These are phyloP conservation scores for Penicillium frequentans DNA, from an alignment of 2,329 filamentous ascomycete species.

Conservation along the genomic window DNA sequence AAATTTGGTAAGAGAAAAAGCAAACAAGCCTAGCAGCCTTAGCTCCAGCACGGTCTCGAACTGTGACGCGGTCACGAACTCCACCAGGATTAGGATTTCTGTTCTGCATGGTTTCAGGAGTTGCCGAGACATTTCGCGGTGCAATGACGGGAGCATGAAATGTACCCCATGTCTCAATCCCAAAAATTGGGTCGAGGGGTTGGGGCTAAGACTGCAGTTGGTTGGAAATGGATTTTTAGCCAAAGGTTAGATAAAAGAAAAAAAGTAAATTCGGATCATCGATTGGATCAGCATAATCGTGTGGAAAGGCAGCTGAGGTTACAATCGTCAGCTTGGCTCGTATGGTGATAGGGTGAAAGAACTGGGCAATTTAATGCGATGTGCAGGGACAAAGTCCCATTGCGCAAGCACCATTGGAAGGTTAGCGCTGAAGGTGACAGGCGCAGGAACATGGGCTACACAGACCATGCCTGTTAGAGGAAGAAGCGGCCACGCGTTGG, in stretches of 20 bases:
- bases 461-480: slow-evolving; percentile 14
- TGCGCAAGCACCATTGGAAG: slow-evolving; percentile 4
- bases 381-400: neutral
- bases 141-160: neutral
- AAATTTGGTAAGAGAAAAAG: neutral
- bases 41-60: neutral
- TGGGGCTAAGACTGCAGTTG: neutral
- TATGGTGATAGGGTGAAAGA: neutral
- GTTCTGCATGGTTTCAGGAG: slow-evolving; percentile 3
- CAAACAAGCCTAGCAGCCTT: neutral
- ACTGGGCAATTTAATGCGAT: neutral
- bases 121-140: neutral
- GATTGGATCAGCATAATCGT: neutral
- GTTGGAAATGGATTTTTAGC: neutral
- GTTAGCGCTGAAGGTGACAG: slow-evolving; percentile 5
- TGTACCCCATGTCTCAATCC: slow-evolving; percentile 1
- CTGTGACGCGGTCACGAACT: neutral
- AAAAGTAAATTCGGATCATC: neutral
- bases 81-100: neutral
- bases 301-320: neutral
- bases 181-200: slow-evolving; percentile 1
- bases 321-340: neutral
- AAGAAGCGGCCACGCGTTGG: slow-evolving; percentile 14
- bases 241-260: neutral
- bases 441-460: neutral